phyloP scores from a whole-genome alignment of 805 yeast species.

The Sungouiozyma intestinalis region DNA sequence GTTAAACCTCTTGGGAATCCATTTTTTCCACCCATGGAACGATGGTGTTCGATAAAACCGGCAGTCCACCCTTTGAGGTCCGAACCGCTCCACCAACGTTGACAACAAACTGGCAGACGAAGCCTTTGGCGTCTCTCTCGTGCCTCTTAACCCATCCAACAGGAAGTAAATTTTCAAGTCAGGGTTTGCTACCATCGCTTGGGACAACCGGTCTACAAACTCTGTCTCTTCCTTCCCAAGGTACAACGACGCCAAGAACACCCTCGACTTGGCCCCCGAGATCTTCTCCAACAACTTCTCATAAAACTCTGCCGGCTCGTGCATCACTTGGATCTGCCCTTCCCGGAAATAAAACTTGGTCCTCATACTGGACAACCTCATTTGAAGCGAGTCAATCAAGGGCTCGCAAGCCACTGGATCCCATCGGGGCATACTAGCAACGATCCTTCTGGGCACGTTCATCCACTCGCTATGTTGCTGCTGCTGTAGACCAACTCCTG shows the following conservation, averaged over 20 bases:
- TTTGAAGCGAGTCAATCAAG: background rate
- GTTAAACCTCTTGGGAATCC: constrained; percentile 75
- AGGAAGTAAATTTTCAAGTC: constrained; percentile 60
- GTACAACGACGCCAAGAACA: constrained; percentile 78
- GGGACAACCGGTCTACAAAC: constrained; percentile 48
- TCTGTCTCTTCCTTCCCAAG: constrained; percentile 78
- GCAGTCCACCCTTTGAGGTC: constrained; percentile 58
- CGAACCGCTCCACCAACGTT: constrained; percentile 52
- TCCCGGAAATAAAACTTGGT: constrained; percentile 45
- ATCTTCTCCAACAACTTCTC: constrained; percentile 52
- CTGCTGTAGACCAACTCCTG: no score
- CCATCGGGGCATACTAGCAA: background rate
- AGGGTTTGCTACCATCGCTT: constrained; percentile 50
- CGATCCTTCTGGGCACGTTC: background rate
- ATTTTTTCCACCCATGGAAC: constrained; percentile 48
- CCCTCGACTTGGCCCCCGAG: constrained; percentile 44
- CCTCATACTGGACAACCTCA: constrained; percentile 3
- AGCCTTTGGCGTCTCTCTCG: constrained; percentile 76
- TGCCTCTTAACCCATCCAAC: constrained; percentile 83
- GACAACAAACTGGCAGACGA: constrained; percentile 72
- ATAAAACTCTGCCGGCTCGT: constrained; percentile 68
- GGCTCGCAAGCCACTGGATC: background rate
- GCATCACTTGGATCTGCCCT: constrained; percentile 50
- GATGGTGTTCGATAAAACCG: constrained; percentile 88
- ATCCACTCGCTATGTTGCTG: no score